Evolutionary conservation across 495 filamentous ascomycete species (phyloP), one percentile per base, ranked within the genome.

Genomic region (Hypoxylon rickii): DNA sequence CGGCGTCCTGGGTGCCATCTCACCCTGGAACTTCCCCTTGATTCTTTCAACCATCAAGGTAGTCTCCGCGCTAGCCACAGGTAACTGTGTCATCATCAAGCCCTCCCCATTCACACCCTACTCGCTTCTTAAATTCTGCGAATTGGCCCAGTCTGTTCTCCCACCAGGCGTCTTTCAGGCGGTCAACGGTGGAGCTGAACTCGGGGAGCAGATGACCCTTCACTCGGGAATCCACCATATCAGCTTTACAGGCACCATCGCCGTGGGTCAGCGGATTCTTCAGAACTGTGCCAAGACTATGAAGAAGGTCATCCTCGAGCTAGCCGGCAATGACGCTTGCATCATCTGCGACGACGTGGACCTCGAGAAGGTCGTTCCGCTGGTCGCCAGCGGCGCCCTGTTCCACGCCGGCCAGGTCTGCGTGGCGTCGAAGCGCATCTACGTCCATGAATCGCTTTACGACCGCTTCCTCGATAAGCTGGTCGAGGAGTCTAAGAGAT

Each of bases 301-400:
- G 32, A 89, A 89, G 61, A 72, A 69, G 44, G 70, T 76, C 11
- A 69, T 71, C 17, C 73, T 79, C 32, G 74, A 79, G 61, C 61
- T 82, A 26, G 87, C 86, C 15, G 88, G 87, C 26, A 89, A 90
- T 63, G 83, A 89, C 66, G 80, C 86, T 0, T 79, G 79, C 43
- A 83, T 89, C 49, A 74, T 90, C 15, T 83, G 80, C 56, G 72
- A 77, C 0, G 86, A 89, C 69, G 86, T 85, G 8, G 84, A 89
- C 50, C 76, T 90, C 24, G 77, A 82, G 29, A 76, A 75, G 21
- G 74, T 80, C 12, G 80, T 85, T 10, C 81, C 80, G 3, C 62
- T 65, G 37, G 66, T 76, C 5, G 78, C 78, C 7, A 71, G 71
- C 32, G 77, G 80, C 31, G 76, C 76, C 0, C 84, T 87, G 48